phyloP scores from a whole-genome alignment of 805 yeast genomes.

The Starmerella bombicola region DNA sequence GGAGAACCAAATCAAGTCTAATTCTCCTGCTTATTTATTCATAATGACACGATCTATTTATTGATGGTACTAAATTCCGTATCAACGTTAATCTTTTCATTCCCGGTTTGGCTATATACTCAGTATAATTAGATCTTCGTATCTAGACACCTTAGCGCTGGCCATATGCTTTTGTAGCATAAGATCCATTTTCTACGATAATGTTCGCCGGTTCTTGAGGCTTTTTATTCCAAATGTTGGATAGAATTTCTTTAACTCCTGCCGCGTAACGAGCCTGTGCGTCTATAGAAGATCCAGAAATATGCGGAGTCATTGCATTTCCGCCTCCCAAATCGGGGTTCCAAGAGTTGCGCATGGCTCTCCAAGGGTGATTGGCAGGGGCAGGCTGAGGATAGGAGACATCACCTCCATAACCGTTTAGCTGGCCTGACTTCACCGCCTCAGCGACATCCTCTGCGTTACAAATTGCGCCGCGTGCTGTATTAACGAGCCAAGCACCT shows the following conservation, averaged over 20 bases:
- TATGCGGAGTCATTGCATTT: conserved; percentile 77
- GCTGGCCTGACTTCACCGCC: conserved; percentile 54
- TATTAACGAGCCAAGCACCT: conserved; percentile 63
- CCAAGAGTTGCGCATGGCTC: conserved; percentile 45
- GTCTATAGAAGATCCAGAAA: conserved; percentile 67
- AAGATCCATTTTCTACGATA: conserved; percentile 57
- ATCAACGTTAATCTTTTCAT: background rate
- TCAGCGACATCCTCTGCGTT: conserved; percentile 63
- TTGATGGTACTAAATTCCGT: background rate
- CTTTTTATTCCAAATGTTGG: conserved; percentile 48
- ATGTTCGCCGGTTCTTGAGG: conserved; percentile 70
- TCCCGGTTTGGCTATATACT: too few relatives aligned
- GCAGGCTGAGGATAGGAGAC: conserved; percentile 84
- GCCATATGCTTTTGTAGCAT: conserved; percentile 66
- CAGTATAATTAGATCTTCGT: too few relatives aligned
- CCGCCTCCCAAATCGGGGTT: conserved; percentile 38
- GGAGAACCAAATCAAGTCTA: too few relatives aligned
- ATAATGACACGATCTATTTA: too few relatives aligned
- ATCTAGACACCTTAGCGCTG: conserved; percentile 17
- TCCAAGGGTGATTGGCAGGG: conserved; percentile 66
- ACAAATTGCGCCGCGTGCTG: conserved; percentile 74
- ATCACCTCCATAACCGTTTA: conserved; percentile 75
- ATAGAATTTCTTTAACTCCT: conserved; percentile 56
- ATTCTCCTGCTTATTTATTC: too few relatives aligned
- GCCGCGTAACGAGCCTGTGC: conserved; percentile 64